Percentiles rank a stretch among this genome's conserved stretches.
These are phyloP conservation scores for Lycium ferocissimum DNA, from an alignment of 257 asterid genomes.

Conservation along the genomic window DNA sequence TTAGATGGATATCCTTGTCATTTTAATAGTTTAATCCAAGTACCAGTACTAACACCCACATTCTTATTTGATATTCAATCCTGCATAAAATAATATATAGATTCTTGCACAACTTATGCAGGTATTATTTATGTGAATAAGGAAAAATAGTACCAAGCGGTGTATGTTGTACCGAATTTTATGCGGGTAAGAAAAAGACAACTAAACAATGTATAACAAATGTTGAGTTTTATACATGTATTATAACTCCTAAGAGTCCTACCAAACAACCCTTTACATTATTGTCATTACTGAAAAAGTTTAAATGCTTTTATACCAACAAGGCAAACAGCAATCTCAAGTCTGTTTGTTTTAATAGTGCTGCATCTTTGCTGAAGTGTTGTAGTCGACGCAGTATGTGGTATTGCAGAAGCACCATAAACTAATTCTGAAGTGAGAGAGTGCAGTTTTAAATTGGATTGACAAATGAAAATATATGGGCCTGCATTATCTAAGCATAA, in stretches of 20 bases:
- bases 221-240: background rate
- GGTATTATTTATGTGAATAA: background rate
- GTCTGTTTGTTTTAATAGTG: background rate
- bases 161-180: background rate
- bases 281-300: background rate
- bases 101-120: background rate
- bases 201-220: background rate
- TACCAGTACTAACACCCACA: background rate
- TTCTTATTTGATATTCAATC: background rate
- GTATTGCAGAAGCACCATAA: background rate
- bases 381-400: background rate
- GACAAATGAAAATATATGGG: background rate
- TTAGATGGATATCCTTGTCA: background rate
- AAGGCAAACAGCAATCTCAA: slow-evolving; percentile 3
- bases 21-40: background rate
- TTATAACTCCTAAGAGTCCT: background rate
- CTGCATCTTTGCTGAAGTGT: background rate
- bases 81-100: background rate
- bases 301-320: background rate
- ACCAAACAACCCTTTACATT: background rate
- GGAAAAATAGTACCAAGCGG: background rate
- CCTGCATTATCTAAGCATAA: background rate
- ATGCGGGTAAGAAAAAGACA: background rate
- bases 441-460: background rate
- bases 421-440: background rate